Conservation (phyloP, 805 yeast species). For the Candida gorgasii region DNA sequence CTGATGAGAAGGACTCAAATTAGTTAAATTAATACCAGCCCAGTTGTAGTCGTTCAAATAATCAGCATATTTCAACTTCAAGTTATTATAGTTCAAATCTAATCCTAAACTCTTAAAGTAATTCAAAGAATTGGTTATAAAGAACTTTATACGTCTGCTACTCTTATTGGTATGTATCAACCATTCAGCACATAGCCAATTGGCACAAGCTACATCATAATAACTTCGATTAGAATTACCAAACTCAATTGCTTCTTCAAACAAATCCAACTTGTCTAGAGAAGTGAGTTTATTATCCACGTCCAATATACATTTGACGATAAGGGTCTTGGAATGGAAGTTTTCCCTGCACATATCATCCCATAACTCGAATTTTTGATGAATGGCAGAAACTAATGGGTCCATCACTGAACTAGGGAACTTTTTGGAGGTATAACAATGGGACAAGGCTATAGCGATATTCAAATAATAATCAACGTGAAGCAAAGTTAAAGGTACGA, state of each 20-base stretch:
- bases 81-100: constrained; percentile 20
- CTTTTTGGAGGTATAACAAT: constrained; percentile 9
- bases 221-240: constrained; percentile 31
- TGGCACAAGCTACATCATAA: constrained; percentile 41
- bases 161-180: constrained; percentile 21
- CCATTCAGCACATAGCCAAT: constrained; percentile 47
- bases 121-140: constrained; percentile 37
- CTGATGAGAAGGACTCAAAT: background rate
- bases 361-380: constrained; percentile 33
- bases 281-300: constrained; percentile 19
- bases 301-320: constrained; percentile 32
- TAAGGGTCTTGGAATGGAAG: constrained; percentile 38
- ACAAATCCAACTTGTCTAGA: constrained; percentile 43
- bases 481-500: constrained; percentile 22
- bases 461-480: constrained; percentile 23
- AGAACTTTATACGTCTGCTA: constrained; percentile 35
- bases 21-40: constrained; percentile 27
- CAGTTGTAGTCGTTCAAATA: constrained; percentile 26
- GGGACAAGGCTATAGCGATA: constrained; percentile 14
- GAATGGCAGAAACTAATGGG: constrained; percentile 22
- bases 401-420: constrained; percentile 17
- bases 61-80: constrained; percentile 31
- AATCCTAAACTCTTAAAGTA: constrained; percentile 31
- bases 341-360: constrained; percentile 33
- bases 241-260: constrained; percentile 45